phyloP scores from a whole-genome alignment of 352 stramenopile species.

The Phytophthora litchii region DNA sequence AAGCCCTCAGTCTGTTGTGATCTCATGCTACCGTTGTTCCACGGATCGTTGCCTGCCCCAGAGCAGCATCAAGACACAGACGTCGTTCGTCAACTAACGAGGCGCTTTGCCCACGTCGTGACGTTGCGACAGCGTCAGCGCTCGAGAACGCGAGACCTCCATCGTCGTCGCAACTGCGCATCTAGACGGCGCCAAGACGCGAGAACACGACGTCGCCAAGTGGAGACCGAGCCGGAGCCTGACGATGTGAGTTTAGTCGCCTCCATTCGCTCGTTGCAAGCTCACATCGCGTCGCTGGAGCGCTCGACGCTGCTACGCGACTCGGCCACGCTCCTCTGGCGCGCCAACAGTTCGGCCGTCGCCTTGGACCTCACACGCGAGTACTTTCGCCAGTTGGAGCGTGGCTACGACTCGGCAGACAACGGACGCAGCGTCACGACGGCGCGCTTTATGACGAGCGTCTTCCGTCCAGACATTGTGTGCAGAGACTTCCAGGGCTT shows the following conservation, averaged over 20 bases:
- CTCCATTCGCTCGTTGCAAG: conserved; percentile 44
- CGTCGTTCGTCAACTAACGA: conserved; percentile 21
- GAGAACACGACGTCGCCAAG: conserved; percentile 1
- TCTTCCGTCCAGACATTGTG: conserved; percentile 43
- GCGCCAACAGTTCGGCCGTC: conserved; percentile 45
- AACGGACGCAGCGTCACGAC: conserved; percentile 9
- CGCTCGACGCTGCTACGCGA: conserved; percentile 45
- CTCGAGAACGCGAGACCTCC: not conserved
- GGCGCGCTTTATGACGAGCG: conserved; percentile 40
- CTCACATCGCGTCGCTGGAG: conserved; percentile 44
- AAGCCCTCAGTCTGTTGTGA: too few species aligned
- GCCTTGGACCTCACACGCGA: conserved; percentile 47
- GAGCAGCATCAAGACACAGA: conserved; percentile 14
- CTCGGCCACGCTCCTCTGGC: conserved; percentile 43
- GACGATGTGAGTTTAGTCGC: conserved; percentile 37
- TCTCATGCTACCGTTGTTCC: conserved; percentile 26
- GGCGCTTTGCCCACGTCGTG: conserved; percentile 50
- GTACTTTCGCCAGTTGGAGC: conserved; percentile 52
- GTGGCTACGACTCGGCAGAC: conserved; percentile 42
- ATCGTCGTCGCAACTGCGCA: conserved; percentile 36
- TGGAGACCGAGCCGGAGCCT: conserved; percentile 11
- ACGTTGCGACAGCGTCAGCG: conserved; percentile 36
- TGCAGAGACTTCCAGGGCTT: conserved; percentile 57
- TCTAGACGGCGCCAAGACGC: conserved; percentile 22
- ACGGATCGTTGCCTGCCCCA: conserved; percentile 14